These are phyloP conservation scores for Cudoniella acicularis DNA, from an alignment of 495 filamentous ascomycete species.

Conservation along the genomic window DNA sequence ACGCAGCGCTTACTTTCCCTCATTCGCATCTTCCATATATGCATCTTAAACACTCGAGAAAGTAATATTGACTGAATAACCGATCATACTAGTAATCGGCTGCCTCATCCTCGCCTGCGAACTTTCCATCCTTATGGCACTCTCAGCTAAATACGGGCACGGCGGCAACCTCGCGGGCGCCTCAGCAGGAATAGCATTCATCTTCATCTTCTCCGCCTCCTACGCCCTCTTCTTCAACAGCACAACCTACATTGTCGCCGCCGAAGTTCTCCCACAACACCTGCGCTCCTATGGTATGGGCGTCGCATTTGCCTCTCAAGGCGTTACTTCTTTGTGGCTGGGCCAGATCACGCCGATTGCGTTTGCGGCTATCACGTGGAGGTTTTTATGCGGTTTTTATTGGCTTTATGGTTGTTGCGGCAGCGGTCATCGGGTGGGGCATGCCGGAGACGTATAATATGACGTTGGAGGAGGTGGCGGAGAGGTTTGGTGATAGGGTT, in stretches of 20 bases:
- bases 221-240: conserved; percentile 32
- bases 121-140: conserved; percentile 17
- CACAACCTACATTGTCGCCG: conserved; percentile 24
- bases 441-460: not conserved
- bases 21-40: not conserved
- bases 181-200: conserved; percentile 14
- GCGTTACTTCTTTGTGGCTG: conserved; percentile 44
- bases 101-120: not conserved
- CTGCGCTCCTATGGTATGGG: conserved; percentile 15
- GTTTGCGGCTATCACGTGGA: conserved; percentile 39
- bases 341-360: conserved; percentile 47
- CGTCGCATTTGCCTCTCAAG: conserved; percentile 14
- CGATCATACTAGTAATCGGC: conserved; percentile 1
- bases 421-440: not conserved
- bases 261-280: conserved; percentile 17
- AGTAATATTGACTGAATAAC: not conserved
- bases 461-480: conserved; percentile 1
- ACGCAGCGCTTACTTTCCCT: not conserved
- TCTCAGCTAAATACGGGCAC: conserved; percentile 4
- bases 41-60: not conserved
- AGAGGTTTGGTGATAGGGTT: not conserved
- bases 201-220: conserved; percentile 20
- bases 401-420: not conserved
- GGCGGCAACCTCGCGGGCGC: conserved; percentile 3
- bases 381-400: conserved; percentile 47